Evolutionary conservation across 257 asterid genomes (phyloP), one percentile per base, ranked within the genome.

Genomic region (Pogostemon cablin): DNA sequence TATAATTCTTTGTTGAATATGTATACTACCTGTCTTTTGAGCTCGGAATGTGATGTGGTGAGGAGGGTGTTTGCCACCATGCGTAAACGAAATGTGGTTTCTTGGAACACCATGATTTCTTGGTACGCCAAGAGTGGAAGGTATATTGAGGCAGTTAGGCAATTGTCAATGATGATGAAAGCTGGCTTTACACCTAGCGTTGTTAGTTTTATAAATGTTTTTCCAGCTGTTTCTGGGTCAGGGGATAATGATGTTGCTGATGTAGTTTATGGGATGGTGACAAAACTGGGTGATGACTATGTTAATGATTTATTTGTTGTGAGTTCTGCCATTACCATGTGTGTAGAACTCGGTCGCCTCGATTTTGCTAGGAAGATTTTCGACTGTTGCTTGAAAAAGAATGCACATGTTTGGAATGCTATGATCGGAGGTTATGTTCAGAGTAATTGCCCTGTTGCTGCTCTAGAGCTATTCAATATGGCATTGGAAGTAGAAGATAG

Each of bases 1-100:
- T 75, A 75, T 72, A 91, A 90, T 81, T 90, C 97, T 48, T 76
- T 93, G 78, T 82, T 93, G 84, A 93, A 87, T 78, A 90, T 93
- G 97, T 93, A 90, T 9, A 79, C 84, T 5, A 50, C 87, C 75
- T 93, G 97, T 78, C 63, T 78, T 9, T 11, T 60, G 75, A 76
- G 76, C 69, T 72, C 78, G 62, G 80, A 67, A 5, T 65, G 64
- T 72, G 89, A 83, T 76, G 68, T 82, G 82, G 96, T 84, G 60
- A 64, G 79, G 77, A 82, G 80, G 77, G 84, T 87, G 69, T 93
- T 93, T 76, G 20, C 38, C 73, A 64, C 77, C 32, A 93, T 90
- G 92, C 88, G 84, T 11, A 88, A 83, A 72, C 73, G 96, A 17
- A 87, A 87, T 80, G 97, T 79, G 54, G 90, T 90, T 85, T 83